These are phyloP conservation scores for Nitzschia sp. DNA, from an alignment of 108 stramenopile genomes.

Conservation along the genomic window DNA sequence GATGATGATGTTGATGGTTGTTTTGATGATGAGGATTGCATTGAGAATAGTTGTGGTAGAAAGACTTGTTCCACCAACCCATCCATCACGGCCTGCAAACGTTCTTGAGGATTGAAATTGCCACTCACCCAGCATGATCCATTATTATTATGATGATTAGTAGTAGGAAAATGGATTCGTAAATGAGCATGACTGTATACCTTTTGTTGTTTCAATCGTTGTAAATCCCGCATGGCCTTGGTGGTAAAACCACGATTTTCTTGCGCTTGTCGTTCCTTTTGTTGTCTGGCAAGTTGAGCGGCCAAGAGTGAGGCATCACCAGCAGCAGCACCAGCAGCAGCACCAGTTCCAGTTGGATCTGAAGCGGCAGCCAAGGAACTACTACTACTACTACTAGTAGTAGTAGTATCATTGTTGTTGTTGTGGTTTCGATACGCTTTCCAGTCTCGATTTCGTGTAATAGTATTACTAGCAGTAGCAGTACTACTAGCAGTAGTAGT, in stretches of 20 bases:
- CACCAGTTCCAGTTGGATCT: background rate
- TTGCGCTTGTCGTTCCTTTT: slow-evolving; percentile 47
- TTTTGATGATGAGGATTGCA: background rate
- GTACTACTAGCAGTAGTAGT: no score
- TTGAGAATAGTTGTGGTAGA: background rate
- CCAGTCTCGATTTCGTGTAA: slow-evolving; percentile 42
- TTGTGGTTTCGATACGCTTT: slow-evolving; percentile 49
- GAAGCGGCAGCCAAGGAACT: slow-evolving; percentile 10
- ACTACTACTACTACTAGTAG: background rate
- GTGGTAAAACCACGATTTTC: slow-evolving; percentile 78
- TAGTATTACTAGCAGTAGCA: background rate
- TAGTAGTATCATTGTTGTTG: background rate
- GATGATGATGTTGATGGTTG: no score
- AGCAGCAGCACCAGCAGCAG: background rate
- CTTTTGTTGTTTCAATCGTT: slow-evolving; percentile 70
- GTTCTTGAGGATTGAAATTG: slow-evolving; percentile 66
- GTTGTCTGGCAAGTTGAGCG: slow-evolving; percentile 40
- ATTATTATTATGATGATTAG: no score
- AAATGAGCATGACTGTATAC: slow-evolving; percentile 75
- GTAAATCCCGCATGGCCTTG: slow-evolving; percentile 85
- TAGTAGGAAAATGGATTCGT: slow-evolving; percentile 69
- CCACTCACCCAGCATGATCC: slow-evolving; percentile 55
- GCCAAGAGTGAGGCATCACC: background rate
- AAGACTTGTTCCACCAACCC: slow-evolving; percentile 29
- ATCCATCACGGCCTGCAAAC: slow-evolving; percentile 39